phyloP scores from a whole-genome alignment of 2,329 filamentous ascomycete species.

The Chaetomiaceae sp. region DNA sequence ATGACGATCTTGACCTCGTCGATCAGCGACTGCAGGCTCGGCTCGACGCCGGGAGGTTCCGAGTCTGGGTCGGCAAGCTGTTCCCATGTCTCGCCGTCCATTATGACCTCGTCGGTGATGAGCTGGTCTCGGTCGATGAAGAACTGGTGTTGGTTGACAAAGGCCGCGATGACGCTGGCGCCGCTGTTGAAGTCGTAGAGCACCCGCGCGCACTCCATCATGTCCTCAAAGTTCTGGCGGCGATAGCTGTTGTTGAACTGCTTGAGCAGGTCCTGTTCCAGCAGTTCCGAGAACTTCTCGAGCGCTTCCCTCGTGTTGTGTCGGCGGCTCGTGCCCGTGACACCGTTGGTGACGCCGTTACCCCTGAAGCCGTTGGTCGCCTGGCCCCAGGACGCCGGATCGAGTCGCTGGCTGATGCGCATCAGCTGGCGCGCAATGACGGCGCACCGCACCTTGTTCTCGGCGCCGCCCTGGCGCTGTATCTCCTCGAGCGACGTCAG shows the following conservation, averaged over 20 bases:
- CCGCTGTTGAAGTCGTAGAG: conserved; percentile 95
- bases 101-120: conserved; percentile 76
- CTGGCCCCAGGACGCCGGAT: conserved; percentile 67
- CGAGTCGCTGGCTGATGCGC: conserved; percentile 87
- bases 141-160: conserved; percentile 98
- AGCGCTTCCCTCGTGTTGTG: conserved; percentile 80
- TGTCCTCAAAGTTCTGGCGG: conserved; percentile 92
- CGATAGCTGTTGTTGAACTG: conserved; percentile 98
- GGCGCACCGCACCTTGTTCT: conserved; percentile 90
- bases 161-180: conserved; percentile 88
- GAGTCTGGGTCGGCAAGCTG: conserved; percentile 89
- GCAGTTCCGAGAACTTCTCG: conserved; percentile 91
- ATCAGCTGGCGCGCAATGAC: conserved; percentile 90
- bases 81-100: conserved; percentile 79
- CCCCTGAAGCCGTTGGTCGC: conserved; percentile 50
- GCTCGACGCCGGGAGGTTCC: conserved; percentile 85
- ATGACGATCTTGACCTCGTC: conserved; percentile 95
- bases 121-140: conserved; percentile 96
- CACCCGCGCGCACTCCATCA: conserved; percentile 94
- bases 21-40: conserved; percentile 82
- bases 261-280: conserved; percentile 91
- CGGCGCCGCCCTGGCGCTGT: conserved; percentile 74
- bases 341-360: conserved; percentile 48
- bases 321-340: conserved; percentile 39
- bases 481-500: conserved; percentile 85